phyloP scores from a whole-genome alignment of 768 basidiomycete species.

The Albatrellus ellisii region DNA sequence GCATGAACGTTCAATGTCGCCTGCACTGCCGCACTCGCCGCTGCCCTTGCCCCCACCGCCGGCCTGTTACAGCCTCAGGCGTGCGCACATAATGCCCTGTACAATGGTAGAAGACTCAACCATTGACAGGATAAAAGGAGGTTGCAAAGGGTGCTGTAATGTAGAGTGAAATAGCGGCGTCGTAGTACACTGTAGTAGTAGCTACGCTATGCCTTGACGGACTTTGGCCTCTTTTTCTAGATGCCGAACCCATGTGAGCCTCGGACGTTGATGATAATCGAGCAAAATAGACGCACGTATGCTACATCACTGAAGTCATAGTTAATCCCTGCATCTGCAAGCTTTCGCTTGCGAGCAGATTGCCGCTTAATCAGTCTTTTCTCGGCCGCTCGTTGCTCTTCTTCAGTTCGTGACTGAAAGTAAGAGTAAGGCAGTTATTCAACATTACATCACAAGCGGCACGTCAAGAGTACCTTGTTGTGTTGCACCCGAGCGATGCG shows the following conservation, averaged over 20 bases:
- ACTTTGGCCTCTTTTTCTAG: slow-evolving; percentile 4
- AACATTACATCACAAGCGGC: background rate
- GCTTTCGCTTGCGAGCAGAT: slow-evolving; percentile 60
- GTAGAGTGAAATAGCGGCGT: too few relatives aligned
- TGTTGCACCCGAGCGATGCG: slow-evolving; percentile 61
- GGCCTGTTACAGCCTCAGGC: too few relatives aligned
- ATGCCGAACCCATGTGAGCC: background rate
- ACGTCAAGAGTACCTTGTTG: slow-evolving; percentile 46
- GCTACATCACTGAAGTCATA: slow-evolving; percentile 75
- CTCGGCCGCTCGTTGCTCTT: slow-evolving; percentile 50
- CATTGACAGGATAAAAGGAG: too few relatives aligned
- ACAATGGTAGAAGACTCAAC: too few relatives aligned
- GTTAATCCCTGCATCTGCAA: slow-evolving; percentile 70
- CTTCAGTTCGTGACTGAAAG: slow-evolving; percentile 56
- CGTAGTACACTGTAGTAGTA: background rate
- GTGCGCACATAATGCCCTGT: too few relatives aligned
- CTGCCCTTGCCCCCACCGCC: too few relatives aligned
- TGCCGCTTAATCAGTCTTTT: slow-evolving; percentile 68
- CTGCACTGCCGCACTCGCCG: too few relatives aligned
- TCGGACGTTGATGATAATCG: background rate
- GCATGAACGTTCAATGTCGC: too few relatives aligned
- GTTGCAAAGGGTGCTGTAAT: too few relatives aligned
- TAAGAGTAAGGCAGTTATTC: background rate
- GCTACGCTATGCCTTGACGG: background rate
- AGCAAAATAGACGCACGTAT: slow-evolving; percentile 47